Base-by-base conservation (phyloP, 2,329 filamentous ascomycete genomes). In the Fusarium bactridioides region DNA sequence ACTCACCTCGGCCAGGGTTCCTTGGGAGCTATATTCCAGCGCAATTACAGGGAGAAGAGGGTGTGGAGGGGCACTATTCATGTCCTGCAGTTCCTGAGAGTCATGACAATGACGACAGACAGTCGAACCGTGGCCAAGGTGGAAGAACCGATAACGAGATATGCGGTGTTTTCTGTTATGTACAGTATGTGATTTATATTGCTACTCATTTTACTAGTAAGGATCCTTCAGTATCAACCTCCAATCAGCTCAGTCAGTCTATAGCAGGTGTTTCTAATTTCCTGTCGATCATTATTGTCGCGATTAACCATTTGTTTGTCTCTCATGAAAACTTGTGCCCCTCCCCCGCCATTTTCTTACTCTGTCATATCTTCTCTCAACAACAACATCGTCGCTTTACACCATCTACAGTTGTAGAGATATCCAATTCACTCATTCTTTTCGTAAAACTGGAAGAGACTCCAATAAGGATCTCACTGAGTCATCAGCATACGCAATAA, bases 331-430 rank as follows among this genome's bases (percentile, higher is more conserved):
- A 69, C 59, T 55, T 70, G 63, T 63, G 71, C 74, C 74, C 74
- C 74, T 76, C 74, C 74, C 74, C 74, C 74, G 63, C 74, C 74
- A 73, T 75, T 72, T 71, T 61, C 37, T 71, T 56, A 33, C 54
- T 64, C 50, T 50, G 40, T 73, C 70, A 70, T 73, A 64, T 71
- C 62, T 70, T 70, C 56, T 70, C 56, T 47, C 31, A 61, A 9
- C 44, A 57, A 61, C 58, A 60, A 61, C 58, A 53, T 51, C 12
- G 51, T 64, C 63, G 37, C 61, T 70, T 31, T 43, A 19, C 41
- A 61, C 40, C 21, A 51, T 43, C 40, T 23, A 51, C 51, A n/a
- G 35, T 25, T 56, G n/a, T 23, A 21, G 47, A 41, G 35, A 54
- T n/a, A 31, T n/a, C 40, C 31, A 55, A 33, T 58, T 48, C 45